These are phyloP conservation scores for Sporothrix brunneoviolacea DNA, from an alignment of 2,329 filamentous ascomycete genomes.

Conservation along the genomic window DNA sequence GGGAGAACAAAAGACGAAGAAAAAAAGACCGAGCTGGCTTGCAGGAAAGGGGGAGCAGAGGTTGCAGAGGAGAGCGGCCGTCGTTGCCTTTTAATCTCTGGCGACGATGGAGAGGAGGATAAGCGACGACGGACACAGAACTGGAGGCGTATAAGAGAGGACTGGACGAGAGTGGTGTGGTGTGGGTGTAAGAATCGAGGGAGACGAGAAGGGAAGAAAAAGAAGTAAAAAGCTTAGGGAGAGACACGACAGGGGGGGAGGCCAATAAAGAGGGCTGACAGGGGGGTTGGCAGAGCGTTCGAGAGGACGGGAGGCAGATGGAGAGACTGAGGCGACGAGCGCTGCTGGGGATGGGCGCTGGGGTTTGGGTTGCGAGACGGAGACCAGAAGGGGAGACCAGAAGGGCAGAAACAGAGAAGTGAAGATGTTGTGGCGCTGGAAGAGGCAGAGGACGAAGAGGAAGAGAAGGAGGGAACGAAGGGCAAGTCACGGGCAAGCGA, in stretches of 20 bases:
- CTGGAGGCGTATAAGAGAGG: background rate
- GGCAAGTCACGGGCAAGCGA: background rate
- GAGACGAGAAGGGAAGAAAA: background rate
- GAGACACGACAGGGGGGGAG: background rate
- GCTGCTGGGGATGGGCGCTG: background rate
- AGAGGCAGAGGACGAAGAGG: background rate
- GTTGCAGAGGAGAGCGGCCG: slow-evolving; percentile 4
- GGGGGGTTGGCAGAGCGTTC: background rate
- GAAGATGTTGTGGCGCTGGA: background rate
- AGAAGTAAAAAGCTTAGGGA: background rate
- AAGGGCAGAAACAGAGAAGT: background rate
- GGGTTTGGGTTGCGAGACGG: slow-evolving; percentile 1
- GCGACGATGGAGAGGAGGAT: background rate
- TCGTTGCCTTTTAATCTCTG: slow-evolving; percentile 8
- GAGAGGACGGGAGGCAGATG: background rate
- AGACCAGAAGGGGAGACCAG: background rate
- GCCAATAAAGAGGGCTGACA: slow-evolving; percentile 11
- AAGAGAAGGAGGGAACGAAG: background rate
- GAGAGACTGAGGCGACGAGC: background rate
- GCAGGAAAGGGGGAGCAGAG: background rate
- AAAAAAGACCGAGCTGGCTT: background rate
- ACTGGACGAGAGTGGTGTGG: background rate
- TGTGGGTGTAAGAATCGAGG: background rate
- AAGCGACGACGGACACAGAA: background rate
- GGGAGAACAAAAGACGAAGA: background rate